Evolutionary conservation across 2,329 filamentous ascomycete genomes (phyloP).

Genomic region (Phialemonium atrogriseum): DNA sequence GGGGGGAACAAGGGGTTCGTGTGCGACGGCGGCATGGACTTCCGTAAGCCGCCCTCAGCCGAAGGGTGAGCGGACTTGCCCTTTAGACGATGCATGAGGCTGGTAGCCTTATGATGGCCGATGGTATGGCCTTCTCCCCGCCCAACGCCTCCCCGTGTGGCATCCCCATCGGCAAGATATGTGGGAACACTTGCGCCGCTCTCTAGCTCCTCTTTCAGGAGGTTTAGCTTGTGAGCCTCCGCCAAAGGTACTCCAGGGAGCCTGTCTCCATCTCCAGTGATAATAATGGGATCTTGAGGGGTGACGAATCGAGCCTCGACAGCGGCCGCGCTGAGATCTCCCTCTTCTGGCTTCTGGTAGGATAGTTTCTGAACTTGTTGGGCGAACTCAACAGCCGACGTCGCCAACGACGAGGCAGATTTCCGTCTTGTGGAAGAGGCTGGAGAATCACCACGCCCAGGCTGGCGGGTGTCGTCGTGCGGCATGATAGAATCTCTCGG

Average conservation of each 20-base stretch:
- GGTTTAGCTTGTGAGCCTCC: constrained; percentile 64
- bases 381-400: constrained; percentile 46
- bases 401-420: constrained; percentile 19
- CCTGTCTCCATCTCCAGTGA: constrained; percentile 57
- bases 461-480: neutral
- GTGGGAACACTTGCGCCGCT: constrained; percentile 18
- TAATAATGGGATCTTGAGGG: constrained; percentile 62
- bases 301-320: constrained; percentile 59
- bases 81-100: constrained; percentile 15
- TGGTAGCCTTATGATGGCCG: constrained; percentile 11
- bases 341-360: constrained; percentile 22
- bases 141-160: constrained; percentile 26
- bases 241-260: constrained; percentile 60
- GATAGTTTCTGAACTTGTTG: constrained; percentile 54
- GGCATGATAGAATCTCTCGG: too few relatives aligned
- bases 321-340: constrained; percentile 36
- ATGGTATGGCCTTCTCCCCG: constrained; percentile 18
- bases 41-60: constrained; percentile 35
- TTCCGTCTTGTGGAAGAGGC: constrained; percentile 4
- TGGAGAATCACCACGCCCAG: neutral
- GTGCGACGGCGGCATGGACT: constrained; percentile 52
- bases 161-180: constrained; percentile 18
- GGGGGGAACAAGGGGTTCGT: constrained; percentile 81
- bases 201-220: constrained; percentile 42
- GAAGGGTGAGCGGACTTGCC: constrained; percentile 31